These are phyloP conservation scores for Lichtheimia corymbifera DNA, from an alignment of 371 early-diverging fungal species.

Conservation along the genomic window DNA sequence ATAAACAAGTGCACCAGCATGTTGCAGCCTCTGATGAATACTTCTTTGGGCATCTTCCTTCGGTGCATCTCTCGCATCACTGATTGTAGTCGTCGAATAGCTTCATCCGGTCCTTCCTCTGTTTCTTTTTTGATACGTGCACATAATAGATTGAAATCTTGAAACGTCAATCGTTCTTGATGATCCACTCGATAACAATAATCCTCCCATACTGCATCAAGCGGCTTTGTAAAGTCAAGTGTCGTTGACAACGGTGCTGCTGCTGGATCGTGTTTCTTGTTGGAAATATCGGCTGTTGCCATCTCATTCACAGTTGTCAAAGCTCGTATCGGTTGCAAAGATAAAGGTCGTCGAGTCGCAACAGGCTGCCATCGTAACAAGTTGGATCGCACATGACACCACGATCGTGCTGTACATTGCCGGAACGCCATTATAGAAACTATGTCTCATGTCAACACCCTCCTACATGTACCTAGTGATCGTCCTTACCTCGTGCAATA, in stretches of 20 bases:
- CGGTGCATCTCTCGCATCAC: conserved; percentile 26
- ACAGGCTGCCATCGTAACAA: too few species aligned
- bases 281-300: too few species aligned
- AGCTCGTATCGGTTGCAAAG: too few species aligned
- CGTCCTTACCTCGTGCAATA: too few species aligned
- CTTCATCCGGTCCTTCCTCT: neutral
- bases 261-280: too few species aligned
- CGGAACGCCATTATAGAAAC: too few species aligned
- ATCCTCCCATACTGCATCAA: conserved; percentile 1
- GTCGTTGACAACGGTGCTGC: neutral
- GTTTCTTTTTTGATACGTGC: conserved; percentile 10
- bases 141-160: conserved; percentile 6
- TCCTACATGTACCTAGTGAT: too few species aligned
- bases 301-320: too few species aligned
- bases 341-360: too few species aligned
- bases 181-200: conserved; percentile 3
- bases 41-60: conserved; percentile 8
- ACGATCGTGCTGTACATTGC: too few species aligned
- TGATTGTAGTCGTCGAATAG: conserved; percentile 21
- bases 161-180: neutral
- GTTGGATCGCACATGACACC: too few species aligned
- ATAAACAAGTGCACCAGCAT: conserved; percentile 39
- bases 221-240: neutral
- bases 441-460: too few species aligned
- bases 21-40: conserved; percentile 33